These are phyloP conservation scores for Leptographium procerum DNA, from an alignment of 2,329 filamentous ascomycete genomes.

Conservation along the genomic window DNA sequence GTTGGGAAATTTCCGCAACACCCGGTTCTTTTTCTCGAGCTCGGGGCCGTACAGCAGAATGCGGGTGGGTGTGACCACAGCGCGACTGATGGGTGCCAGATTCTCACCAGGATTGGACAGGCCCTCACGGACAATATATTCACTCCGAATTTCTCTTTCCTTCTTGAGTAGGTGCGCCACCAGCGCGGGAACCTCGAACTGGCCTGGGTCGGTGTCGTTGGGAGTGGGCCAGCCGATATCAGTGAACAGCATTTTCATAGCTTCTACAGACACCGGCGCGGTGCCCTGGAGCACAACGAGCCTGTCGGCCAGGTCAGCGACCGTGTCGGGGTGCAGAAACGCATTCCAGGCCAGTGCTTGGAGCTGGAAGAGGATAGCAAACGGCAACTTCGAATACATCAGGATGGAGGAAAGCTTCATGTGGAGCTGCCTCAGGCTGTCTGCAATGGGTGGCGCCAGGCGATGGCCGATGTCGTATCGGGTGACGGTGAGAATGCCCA, in stretches of 20 bases:
- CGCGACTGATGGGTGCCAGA: conserved; percentile 41
- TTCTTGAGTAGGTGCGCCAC: conserved; percentile 25
- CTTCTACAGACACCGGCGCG: conserved; percentile 35
- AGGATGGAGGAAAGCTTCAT: conserved; percentile 15
- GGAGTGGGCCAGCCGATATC: conserved; percentile 45
- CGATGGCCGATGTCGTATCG: conserved; percentile 11
- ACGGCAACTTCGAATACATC: conserved; percentile 29
- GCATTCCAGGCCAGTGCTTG: conserved; percentile 52
- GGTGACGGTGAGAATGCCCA: conserved; percentile 16
- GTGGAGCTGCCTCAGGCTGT: conserved; percentile 13
- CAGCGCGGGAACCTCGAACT: conserved; percentile 30
- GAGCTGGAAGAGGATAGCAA: conserved; percentile 48
- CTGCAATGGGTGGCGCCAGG: background rate
- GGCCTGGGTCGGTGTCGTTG: conserved; percentile 27
- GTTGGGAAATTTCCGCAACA: conserved; percentile 53
- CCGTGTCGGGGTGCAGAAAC: conserved; percentile 44
- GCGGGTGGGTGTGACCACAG: conserved; percentile 47
- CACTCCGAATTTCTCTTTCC: conserved; percentile 23
- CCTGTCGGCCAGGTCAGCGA: conserved; percentile 31
- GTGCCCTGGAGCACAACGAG: conserved; percentile 24
- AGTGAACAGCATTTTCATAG: conserved; percentile 40
- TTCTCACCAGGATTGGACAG: conserved; percentile 21
- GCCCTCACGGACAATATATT: conserved; percentile 7
- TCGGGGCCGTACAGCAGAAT: conserved; percentile 49
- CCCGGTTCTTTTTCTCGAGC: conserved; percentile 56